A percentile compares a stretch with the other conserved stretches of the same genome.
Conservation (phyloP, 495 filamentous ascomycete genomes). For the Copromyces sp. region DNA sequence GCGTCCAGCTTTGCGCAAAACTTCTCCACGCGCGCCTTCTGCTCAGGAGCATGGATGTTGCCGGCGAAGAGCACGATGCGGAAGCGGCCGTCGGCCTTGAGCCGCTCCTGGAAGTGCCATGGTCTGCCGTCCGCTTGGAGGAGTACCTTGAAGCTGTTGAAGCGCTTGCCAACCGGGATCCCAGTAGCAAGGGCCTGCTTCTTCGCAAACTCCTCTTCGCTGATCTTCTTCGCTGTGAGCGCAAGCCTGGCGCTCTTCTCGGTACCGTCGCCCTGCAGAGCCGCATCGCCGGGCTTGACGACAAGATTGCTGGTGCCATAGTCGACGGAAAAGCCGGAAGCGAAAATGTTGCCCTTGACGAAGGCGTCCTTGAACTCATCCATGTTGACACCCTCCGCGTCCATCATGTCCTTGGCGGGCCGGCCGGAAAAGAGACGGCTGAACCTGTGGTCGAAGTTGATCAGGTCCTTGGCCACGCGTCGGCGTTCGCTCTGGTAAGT, state of each 20-base stretch:
- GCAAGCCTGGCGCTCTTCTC: conserved; percentile 22
- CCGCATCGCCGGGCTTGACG: conserved; percentile 14
- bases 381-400: conserved; percentile 34
- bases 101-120: conserved; percentile 38
- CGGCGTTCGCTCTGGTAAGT: conserved; percentile 66
- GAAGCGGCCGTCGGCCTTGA: conserved; percentile 50
- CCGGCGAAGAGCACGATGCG: conserved; percentile 57
- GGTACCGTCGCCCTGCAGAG: conserved; percentile 34
- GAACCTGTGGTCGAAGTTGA: conserved; percentile 61
- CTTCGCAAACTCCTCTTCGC: conserved; percentile 11
- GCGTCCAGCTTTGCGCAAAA: conserved; percentile 33
- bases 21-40: conserved; percentile 36
- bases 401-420: conserved; percentile 35
- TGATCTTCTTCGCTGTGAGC: background rate
- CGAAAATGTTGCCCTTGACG: conserved; percentile 26
- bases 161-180: conserved; percentile 38
- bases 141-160: conserved; percentile 44
- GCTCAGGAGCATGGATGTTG: conserved; percentile 33
- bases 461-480: conserved; percentile 59
- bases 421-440: conserved; percentile 36
- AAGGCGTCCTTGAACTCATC: conserved; percentile 36
- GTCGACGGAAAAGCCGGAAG: conserved; percentile 26
- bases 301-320: conserved; percentile 23
- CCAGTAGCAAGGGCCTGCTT: conserved; percentile 13
- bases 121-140: conserved; percentile 50